These are phyloP conservation scores for Leptographium galeiforme DNA, from an alignment of 2,329 filamentous ascomycete species.

Conservation along the genomic window DNA sequence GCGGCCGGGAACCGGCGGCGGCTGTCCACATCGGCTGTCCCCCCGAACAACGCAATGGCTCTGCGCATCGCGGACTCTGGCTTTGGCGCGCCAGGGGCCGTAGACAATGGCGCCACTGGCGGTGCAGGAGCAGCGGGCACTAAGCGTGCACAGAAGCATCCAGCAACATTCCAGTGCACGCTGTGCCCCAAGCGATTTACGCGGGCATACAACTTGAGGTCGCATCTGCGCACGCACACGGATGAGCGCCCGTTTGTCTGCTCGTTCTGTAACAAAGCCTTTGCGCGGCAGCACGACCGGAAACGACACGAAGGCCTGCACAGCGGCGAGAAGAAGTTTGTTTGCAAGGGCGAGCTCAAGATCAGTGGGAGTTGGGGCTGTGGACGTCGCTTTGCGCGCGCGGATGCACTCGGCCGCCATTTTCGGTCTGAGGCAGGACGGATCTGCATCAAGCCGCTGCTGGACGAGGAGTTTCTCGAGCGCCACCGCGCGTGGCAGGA, in stretches of 20 bases:
- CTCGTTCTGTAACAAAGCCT: slow-evolving; percentile 92
- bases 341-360: slow-evolving; percentile 85
- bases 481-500: slow-evolving; percentile 64
- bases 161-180: slow-evolving; percentile 88
- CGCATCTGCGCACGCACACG: slow-evolving; percentile 89
- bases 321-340: slow-evolving; percentile 96
- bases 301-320: slow-evolving; percentile 95
- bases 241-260: slow-evolving; percentile 96
- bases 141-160: slow-evolving; percentile 92
- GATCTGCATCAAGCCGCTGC: slow-evolving; percentile 90
- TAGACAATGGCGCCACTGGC: slow-evolving; percentile 37
- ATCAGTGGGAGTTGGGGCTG: slow-evolving; percentile 81
- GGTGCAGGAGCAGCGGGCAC: slow-evolving; percentile 41
- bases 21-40: slow-evolving; percentile 51
- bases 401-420: slow-evolving; percentile 85
- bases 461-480: slow-evolving; percentile 85
- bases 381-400: slow-evolving; percentile 81
- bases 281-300: slow-evolving; percentile 91
- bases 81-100: slow-evolving; percentile 57
- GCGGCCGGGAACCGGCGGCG: slow-evolving; percentile 35
- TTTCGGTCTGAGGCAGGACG: slow-evolving; percentile 92
- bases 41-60: slow-evolving; percentile 58
- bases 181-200: slow-evolving; percentile 95
- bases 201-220: slow-evolving; percentile 88
- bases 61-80: slow-evolving; percentile 81